Conservation (phyloP, 169 alveolate genomes). For the Cryptosporidium sp. region DNA sequence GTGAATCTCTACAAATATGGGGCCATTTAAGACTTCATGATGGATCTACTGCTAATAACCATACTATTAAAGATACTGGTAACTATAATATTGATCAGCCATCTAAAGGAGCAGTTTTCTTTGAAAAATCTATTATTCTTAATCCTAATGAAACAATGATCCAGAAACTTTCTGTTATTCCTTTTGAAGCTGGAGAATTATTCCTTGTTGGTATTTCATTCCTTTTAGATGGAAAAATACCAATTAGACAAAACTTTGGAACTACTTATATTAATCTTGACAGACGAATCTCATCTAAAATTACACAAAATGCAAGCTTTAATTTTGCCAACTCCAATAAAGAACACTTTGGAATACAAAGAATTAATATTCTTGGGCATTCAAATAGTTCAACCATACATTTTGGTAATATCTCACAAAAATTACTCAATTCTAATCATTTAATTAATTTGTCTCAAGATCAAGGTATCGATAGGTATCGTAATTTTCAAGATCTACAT, state of each 20-base stretch:
- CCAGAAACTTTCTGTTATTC: slow-evolving; percentile 38
- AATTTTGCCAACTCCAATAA: neutral
- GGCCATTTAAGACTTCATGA: slow-evolving; percentile 57
- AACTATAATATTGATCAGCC: neutral
- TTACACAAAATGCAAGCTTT: neutral
- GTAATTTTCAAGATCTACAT: neutral
- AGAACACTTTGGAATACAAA: slow-evolving; percentile 37
- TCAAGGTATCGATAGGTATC: neutral
- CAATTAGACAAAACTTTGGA: slow-evolving; percentile 47
- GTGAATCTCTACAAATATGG: slow-evolving; percentile 66
- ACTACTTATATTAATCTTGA: slow-evolving; percentile 16
- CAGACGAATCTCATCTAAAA: neutral
- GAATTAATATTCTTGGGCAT: slow-evolving; percentile 19
- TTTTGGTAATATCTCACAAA: slow-evolving; percentile 8
- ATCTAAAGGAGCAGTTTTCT: slow-evolving; percentile 17
- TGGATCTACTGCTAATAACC: slow-evolving; percentile 27
- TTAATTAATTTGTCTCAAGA: neutral
- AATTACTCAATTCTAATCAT: neutral
- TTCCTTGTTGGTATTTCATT: slow-evolving; percentile 63
- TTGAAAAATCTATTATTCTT: slow-evolving; percentile 18
- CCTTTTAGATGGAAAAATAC: slow-evolving; percentile 63
- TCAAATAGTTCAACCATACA: neutral
- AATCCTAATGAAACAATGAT: slow-evolving; percentile 40
- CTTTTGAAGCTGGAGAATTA: slow-evolving; percentile 57
- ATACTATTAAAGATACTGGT: neutral